Conservation (phyloP, 2,329 filamentous ascomycete species). For the Alternaria novae-zelandiae region DNA sequence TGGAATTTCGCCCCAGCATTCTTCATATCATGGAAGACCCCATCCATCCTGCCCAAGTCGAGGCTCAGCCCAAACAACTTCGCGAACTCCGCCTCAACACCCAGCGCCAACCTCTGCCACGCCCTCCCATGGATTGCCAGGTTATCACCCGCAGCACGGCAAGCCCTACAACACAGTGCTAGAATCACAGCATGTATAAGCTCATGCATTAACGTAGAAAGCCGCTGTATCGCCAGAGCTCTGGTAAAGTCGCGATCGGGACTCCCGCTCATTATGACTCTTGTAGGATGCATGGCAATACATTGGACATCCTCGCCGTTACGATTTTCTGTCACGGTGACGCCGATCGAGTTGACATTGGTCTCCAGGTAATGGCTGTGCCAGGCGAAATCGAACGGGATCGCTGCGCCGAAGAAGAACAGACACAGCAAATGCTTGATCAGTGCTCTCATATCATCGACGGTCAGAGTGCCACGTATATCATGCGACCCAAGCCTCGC, state of each 20-base stretch:
- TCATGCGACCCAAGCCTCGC: background rate
- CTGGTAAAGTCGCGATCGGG: too few species aligned
- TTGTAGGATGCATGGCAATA: background rate
- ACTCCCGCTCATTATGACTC: accelerated
- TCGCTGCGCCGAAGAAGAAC: background rate
- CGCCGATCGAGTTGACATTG: background rate
- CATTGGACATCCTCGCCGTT: background rate
- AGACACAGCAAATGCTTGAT: background rate
- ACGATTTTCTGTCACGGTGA: background rate
- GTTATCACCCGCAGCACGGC: background rate
- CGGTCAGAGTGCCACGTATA: accelerated
- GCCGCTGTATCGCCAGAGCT: background rate
- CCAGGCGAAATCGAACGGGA: background rate
- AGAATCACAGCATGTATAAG: background rate
- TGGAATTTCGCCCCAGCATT: accelerated
- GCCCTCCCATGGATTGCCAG: background rate
- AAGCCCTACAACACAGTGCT: background rate
- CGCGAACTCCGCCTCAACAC: background rate
- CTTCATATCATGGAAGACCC: background rate
- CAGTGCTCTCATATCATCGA: background rate
- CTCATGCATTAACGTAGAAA: background rate
- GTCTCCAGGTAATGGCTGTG: background rate
- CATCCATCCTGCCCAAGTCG: background rate
- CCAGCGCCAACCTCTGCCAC: background rate
- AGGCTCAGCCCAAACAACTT: background rate